Evolutionary conservation across 2,329 filamentous ascomycete species (phyloP), one percentile per base, ranked within the genome.

Genomic region (Bipolaris gigantea): DNA sequence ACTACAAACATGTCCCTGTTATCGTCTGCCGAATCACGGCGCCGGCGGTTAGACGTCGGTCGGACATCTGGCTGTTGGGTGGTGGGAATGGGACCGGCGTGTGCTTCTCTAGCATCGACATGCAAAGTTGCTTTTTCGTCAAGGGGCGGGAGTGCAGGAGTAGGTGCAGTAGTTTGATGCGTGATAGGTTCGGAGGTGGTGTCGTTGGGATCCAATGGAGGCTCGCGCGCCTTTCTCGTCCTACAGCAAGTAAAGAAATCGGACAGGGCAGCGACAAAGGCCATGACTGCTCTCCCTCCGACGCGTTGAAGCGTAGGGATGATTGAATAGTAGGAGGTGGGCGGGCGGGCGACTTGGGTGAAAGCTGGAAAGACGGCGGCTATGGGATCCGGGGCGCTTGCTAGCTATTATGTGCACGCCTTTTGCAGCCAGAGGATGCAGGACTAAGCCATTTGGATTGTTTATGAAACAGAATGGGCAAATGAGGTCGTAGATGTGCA

Each of bases 221-320:
- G 40, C 41, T 50, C 48, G 49, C 49, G 56, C 19, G 47, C 36
- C 43, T 46, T 47, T 46, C 56, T 48, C 44, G 56, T 36, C 27
- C 53, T 23, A 13, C 52, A 53, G 27, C 56, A 58, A 33, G 45
- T 55, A 32, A 58, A 58, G 15, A 58, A 33, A 19, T 55, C 56
- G 16, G 53, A 50, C n/a, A 58, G 35, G n/a, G 34, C 46, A 18
- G 46, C 42, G 13, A 30, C 47, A 39, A 56, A 56, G 36, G 56
- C 43, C 56, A 53, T 56, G 54, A 41, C 25, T 45, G 38, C 48
- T 51, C 52, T 46, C 40, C 44, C 48, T 43, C 43, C 53, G 48
- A 45, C 50, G 44, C 43, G 44, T 27, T 19, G 8, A 40, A 35
- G 48, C 43, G 48, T 25, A 36, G 41, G 47, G 40, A 16, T 53